phyloP scores from a whole-genome alignment of 2,329 filamentous ascomycete species.

The Fusarium anguioides region DNA sequence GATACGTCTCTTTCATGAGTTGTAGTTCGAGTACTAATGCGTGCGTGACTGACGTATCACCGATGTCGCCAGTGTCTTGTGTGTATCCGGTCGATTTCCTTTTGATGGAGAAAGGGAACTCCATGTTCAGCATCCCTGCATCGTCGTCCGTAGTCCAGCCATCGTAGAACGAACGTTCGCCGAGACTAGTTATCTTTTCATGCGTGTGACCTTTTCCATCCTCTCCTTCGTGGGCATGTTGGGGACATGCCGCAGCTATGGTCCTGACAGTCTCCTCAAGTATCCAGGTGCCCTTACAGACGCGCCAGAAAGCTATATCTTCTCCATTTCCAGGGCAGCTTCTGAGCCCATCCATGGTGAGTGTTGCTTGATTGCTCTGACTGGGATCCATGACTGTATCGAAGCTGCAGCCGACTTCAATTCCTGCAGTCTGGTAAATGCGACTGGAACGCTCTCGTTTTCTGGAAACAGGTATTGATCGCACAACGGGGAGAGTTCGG shows the following conservation, averaged over 20 bases:
- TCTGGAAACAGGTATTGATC: slow-evolving; percentile 77
- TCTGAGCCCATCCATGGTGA: slow-evolving; percentile 69
- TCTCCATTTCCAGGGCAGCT: slow-evolving; percentile 72
- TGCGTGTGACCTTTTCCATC: not conserved
- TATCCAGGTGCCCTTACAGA: slow-evolving; percentile 91
- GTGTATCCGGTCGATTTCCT: slow-evolving; percentile 62
- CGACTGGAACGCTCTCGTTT: slow-evolving; percentile 76
- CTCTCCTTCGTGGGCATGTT: slow-evolving; percentile 63
- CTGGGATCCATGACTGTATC: slow-evolving; percentile 84
- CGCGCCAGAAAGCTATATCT: slow-evolving; percentile 78
- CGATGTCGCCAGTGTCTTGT: slow-evolving; percentile 79
- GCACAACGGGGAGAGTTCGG: slow-evolving; percentile 76
- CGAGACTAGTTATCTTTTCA: slow-evolving; percentile 78
- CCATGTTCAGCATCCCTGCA: slow-evolving; percentile 63
- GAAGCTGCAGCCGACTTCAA: slow-evolving; percentile 83
- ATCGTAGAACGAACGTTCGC: slow-evolving; percentile 79
- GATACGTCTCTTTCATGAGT: slow-evolving; percentile 87
- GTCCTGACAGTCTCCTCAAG: slow-evolving; percentile 86
- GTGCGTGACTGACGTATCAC: slow-evolving; percentile 83
- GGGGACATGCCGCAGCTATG: slow-evolving; percentile 78
- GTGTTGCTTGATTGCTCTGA: slow-evolving; percentile 67
- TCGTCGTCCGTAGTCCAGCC: slow-evolving; percentile 82
- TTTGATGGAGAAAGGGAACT: slow-evolving; percentile 70
- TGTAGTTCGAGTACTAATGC: slow-evolving; percentile 90
- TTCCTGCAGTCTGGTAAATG: slow-evolving; percentile 89